These are phyloP conservation scores for Geotrichum cucujoidarum DNA, from an alignment of 1,139 yeast genomes.

Conservation along the genomic window DNA sequence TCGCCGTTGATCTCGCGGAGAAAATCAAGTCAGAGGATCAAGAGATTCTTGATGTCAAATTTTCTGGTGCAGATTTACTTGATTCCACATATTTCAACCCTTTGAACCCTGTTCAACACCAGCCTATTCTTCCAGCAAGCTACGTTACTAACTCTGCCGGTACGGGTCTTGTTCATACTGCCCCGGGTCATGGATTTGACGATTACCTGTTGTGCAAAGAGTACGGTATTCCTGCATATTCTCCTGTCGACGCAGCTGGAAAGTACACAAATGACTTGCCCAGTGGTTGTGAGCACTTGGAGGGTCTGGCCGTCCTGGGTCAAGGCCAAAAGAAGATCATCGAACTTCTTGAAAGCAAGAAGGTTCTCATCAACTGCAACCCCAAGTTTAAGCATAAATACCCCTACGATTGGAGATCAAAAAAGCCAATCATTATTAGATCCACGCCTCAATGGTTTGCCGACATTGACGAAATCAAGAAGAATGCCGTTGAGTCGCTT, in stretches of 20 bases:
- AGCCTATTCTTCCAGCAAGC: conserved; percentile 67
- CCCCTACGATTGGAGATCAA: conserved; percentile 97
- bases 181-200: conserved; percentile 97
- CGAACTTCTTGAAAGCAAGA: conserved; percentile 41
- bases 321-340: conserved; percentile 51
- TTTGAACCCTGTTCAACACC: conserved; percentile 32
- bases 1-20: conserved; percentile 28
- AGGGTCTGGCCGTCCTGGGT: conserved; percentile 57
- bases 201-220: conserved; percentile 71
- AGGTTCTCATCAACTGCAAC: conserved; percentile 49
- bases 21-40: conserved; percentile 19
- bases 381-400: conserved; percentile 68
- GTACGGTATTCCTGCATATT: conserved; percentile 53
- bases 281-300: conserved; percentile 43
- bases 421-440: conserved; percentile 88
- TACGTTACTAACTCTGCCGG: conserved; percentile 83
- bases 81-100: conserved; percentile 48
- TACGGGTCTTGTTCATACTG: conserved; percentile 93
- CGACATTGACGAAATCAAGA: conserved; percentile 70
- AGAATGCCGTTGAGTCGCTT: conserved; percentile 55
- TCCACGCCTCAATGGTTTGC: conserved; percentile 98
- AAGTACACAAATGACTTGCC: conserved; percentile 50
- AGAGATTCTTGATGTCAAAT: conserved; percentile 17
- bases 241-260: conserved; percentile 79
- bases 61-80: conserved; percentile 47